Percentiles rank a stretch among this genome's conserved stretches.
Conservation (phyloP, 345 rosid species). For the Populus ilicifolia region DNA sequence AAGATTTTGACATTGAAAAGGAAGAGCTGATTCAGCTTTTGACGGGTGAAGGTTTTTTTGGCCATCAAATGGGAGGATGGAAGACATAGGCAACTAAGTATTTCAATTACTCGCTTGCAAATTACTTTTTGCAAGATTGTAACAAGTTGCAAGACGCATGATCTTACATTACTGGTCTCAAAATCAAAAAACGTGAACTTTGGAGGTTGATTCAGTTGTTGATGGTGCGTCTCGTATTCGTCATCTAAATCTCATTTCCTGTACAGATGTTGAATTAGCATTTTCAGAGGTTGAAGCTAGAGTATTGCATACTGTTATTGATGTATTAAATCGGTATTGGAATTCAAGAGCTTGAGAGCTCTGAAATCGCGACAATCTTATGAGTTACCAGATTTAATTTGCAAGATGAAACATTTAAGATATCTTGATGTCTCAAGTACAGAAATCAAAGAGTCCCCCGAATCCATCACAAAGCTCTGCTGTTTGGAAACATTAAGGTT, state of each 20-base stretch:
- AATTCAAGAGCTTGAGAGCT: neutral
- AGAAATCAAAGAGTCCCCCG: conserved; percentile 5
- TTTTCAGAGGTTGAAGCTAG: neutral
- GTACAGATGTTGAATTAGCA: too few species aligned
- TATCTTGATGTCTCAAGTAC: conserved; percentile 15
- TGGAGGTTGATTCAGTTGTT: neutral
- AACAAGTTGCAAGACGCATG: conserved; percentile 15
- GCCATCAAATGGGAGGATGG: neutral
- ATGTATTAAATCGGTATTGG: neutral
- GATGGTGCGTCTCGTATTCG: neutral
- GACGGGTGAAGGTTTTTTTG: conserved; percentile 14
- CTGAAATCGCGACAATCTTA: neutral
- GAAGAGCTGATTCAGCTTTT: neutral
- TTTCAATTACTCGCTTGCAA: neutral
- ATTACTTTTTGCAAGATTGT: neutral
- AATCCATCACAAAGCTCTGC: conserved; percentile 17
- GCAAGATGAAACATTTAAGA: conserved; percentile 19
- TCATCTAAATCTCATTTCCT: neutral
- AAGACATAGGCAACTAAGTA: conserved; percentile 17
- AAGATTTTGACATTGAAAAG: neutral
- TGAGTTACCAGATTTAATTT: conserved; percentile 6
- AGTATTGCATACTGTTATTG: neutral
- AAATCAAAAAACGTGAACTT: neutral
- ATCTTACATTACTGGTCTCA: conserved; percentile 17
- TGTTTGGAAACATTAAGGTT: conserved; percentile 17